Conservation (phyloP, 2,329 filamentous ascomycete genomes). For the Fusarium equiseti region DNA sequence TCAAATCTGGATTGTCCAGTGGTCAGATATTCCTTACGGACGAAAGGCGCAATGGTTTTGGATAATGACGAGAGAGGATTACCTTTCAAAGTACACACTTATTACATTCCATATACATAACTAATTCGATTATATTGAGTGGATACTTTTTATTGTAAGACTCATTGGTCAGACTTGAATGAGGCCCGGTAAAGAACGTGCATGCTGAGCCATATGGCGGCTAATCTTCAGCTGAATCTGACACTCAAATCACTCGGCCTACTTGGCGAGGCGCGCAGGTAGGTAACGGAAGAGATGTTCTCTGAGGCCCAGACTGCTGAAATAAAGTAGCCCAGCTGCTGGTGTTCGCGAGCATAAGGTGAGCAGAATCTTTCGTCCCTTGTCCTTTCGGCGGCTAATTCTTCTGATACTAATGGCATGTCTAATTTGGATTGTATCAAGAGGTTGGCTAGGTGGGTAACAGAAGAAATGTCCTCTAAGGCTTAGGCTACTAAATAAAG, state of each 20-base stretch:
- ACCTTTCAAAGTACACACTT: not conserved
- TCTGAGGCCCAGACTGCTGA: not conserved
- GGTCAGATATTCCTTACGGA: no score
- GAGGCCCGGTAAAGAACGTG: not conserved
- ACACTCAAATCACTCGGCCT: not conserved
- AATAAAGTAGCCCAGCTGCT: not conserved
- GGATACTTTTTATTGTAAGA: not conserved
- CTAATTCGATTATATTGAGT: not conserved
- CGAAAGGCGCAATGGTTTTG: not conserved
- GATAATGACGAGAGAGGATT: not conserved
- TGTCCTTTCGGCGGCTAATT: no score
- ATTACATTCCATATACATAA: not conserved
- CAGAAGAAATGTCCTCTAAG: no score
- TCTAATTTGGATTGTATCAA: no score
- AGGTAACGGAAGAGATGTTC: not conserved
- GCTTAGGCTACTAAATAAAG: no score
- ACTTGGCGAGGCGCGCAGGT: not conserved
- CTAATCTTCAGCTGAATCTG: not conserved
- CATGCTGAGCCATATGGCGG: not conserved
- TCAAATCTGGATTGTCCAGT: no score
- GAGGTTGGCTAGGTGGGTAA: no score
- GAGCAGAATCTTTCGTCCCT: not conserved
- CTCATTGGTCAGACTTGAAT: not conserved
- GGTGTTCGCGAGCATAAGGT: not conserved
- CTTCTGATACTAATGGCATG: no score